Evolutionary conservation across 2,329 filamentous ascomycete genomes (phyloP).

Genomic region (Aureobasidium lini): DNA sequence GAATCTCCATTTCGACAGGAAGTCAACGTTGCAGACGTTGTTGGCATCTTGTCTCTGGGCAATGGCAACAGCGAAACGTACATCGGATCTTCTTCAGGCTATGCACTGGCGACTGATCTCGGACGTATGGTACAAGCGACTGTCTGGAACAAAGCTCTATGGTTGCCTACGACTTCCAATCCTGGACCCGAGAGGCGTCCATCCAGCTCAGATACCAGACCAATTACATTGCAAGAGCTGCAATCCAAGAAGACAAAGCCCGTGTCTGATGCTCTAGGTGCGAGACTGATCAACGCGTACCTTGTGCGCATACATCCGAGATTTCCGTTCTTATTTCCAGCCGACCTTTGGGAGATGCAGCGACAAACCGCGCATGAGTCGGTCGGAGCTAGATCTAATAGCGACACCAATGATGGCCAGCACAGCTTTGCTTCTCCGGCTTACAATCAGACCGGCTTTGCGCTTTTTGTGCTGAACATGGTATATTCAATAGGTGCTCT

Average conservation of each 20-base stretch:
- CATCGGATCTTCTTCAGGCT: neutral
- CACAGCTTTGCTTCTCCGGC: neutral
- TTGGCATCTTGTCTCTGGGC: neutral
- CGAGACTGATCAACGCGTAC: neutral
- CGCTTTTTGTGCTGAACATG: neutral
- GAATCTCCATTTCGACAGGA: neutral
- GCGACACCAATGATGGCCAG: neutral
- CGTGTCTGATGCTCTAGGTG: neutral
- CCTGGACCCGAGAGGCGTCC: neutral
- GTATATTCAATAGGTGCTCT: neutral
- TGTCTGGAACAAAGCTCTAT: slow-evolving; percentile 5
- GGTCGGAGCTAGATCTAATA: neutral
- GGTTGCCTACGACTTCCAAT: neutral
- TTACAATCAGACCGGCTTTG: neutral
- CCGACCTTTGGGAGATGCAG: neutral
- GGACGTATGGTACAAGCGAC: neutral
- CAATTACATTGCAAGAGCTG: neutral
- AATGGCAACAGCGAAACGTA: neutral
- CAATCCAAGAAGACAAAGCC: neutral
- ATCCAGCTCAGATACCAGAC: neutral
- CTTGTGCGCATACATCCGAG: slow-evolving; percentile 2
- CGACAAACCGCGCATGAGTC: neutral
- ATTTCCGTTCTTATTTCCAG: neutral
- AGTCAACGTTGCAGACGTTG: neutral
- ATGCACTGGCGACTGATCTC: neutral